Base-by-base conservation (phyloP, 768 basidiomycete genomes). In the Tylopilus rubrobrunneus region DNA sequence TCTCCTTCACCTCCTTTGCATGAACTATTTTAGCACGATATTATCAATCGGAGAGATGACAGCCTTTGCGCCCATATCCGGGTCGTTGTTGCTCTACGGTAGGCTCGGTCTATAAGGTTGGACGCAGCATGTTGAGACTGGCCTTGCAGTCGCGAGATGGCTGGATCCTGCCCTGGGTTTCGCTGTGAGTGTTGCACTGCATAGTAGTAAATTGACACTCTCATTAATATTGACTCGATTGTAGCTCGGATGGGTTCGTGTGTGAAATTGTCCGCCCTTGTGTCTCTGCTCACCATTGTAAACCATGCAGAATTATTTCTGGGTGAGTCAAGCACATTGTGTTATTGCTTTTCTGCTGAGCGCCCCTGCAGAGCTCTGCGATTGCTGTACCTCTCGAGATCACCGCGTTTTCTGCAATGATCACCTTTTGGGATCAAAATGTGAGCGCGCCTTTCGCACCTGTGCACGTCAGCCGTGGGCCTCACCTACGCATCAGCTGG, bases 301-400 rank as follows among this genome's bases (percentile, higher is more conserved):
- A 40, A 17, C 12, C 9, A 7, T 36, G 6, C 48, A 71, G 69
- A 71, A 72, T 43, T 74, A 71, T 53, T 74, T 69, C 56, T 67
- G 65, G 44, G 70, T 67, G 27, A 31, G 64, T 60, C 19, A 36
- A 19, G 9, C 10, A n/a, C 1, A 0, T 15, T 47, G 27, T 23
- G 11, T 6, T 49, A 34, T 4, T 12, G 2, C 19, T 29, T 29
- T 8, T 29, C 29, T 29, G 7, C 52, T 54, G 7, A 58, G 5
- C 12, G 11, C 5, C 4, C n/a, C n/a, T 27, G 4, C 34, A 65
- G 63, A 56, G 41, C 49, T 19, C 42, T 37, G 61, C 51, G 17
- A 77, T 75, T 56, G 73, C 76, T 5, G 60, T 79, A 17, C 76
- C 78, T 1, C 74, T 78, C 19, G 80, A 82, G 59, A 72, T 83